Evolutionary conservation across 2,329 filamentous ascomycete genomes (phyloP).

Genomic region (Aspergillus quadricinctus): DNA sequence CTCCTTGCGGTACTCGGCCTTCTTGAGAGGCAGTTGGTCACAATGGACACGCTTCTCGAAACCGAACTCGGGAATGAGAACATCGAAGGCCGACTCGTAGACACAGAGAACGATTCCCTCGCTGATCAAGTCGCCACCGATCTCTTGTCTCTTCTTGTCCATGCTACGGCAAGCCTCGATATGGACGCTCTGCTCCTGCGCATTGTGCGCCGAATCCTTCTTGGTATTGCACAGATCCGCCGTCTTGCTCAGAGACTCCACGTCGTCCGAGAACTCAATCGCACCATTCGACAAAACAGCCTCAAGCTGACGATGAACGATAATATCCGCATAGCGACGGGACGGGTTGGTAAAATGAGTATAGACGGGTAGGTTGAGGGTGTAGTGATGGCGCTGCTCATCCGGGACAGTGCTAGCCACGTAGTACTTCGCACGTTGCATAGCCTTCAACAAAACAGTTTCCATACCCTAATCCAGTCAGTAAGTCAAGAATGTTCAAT

Average conservation of each 20-base stretch:
- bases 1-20: conserved; percentile 98
- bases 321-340: conserved; percentile 87
- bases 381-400: conserved; percentile 81
- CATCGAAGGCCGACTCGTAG: conserved; percentile 97
- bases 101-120: conserved; percentile 96
- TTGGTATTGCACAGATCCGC: conserved; percentile 97
- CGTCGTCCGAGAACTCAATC: conserved; percentile 81
- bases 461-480: conserved; percentile 68
- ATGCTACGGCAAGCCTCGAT: conserved; percentile 95
- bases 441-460: conserved; percentile 87
- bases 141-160: conserved; percentile 83
- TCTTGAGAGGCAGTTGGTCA: conserved; percentile 93
- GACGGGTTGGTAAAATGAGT: conserved; percentile 97
- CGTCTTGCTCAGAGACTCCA: conserved; percentile 84
- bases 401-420: conserved; percentile 73
- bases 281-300: conserved; percentile 75
- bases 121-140: conserved; percentile 85
- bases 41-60: conserved; percentile 99
- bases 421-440: conserved; percentile 95
- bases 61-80: conserved; percentile 95
- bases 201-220: conserved; percentile 96
- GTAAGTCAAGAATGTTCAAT: too few species aligned
- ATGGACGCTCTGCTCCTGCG: conserved; percentile 97
- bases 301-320: conserved; percentile 94
- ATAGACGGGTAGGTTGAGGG: conserved; percentile 87